phyloP scores from a whole-genome alignment of 768 basidiomycete genomes.

The Tephrocybe sp. region DNA sequence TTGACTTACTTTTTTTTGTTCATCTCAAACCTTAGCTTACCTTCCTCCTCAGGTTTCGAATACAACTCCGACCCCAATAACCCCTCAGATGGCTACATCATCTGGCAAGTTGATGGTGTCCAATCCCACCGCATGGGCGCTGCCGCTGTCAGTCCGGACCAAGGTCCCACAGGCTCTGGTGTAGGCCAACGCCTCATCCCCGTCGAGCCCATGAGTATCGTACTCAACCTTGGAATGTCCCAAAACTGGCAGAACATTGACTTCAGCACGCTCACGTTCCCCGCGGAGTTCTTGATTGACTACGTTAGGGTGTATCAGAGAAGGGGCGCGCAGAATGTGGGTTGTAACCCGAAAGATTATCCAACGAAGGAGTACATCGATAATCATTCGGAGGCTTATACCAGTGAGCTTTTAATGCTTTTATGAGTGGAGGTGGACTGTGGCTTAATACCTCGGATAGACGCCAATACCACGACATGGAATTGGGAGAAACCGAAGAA shows the following conservation, averaged over 20 bases:
- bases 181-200: slow-evolving; percentile 61
- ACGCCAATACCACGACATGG: slow-evolving; percentile 44
- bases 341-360: slow-evolving; percentile 63
- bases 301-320: no score
- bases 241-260: no score
- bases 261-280: no score
- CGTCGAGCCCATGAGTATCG: slow-evolving; percentile 63
- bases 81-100: slow-evolving; percentile 60
- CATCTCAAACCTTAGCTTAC: no score
- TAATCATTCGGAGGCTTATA: no score
- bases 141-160: slow-evolving; percentile 44
- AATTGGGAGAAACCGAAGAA: slow-evolving; percentile 42
- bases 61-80: slow-evolving; percentile 65
- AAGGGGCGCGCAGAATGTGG: slow-evolving; percentile 53
- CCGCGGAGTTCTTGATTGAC: no score
- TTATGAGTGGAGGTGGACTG: no score
- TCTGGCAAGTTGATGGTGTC: slow-evolving; percentile 68
- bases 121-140: slow-evolving; percentile 56
- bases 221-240: no score
- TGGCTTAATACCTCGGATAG: slow-evolving; percentile 21
- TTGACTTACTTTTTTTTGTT: no score
- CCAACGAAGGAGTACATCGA: slow-evolving; percentile 72
- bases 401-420: slow-evolving; percentile 39
- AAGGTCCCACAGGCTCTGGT: slow-evolving; percentile 35
- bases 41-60: slow-evolving; percentile 63